Conservation (phyloP, 805 yeast genomes). For the Candida boleticola region DNA sequence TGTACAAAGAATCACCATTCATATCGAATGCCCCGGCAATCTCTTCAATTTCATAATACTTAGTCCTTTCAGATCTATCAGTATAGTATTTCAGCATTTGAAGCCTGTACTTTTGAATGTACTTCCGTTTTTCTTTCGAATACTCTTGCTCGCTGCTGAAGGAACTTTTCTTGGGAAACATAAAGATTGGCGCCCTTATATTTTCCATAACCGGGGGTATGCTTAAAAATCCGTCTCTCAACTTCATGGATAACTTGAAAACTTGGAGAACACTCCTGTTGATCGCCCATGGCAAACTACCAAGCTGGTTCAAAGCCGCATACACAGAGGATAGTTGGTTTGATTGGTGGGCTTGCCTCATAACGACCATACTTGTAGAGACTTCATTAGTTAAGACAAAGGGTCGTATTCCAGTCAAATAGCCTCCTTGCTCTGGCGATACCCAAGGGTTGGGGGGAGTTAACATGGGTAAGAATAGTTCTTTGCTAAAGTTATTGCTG, state of each 20-base stretch:
- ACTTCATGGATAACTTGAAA: constrained; percentile 18
- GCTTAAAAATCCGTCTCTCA: constrained; percentile 19
- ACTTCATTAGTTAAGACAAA: constrained; percentile 20
- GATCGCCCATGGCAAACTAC: constrained; percentile 35
- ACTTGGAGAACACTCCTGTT: constrained; percentile 24
- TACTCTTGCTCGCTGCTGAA: neutral
- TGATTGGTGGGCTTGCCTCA: constrained; percentile 19
- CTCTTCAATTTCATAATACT: constrained; percentile 16
- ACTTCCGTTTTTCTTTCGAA: neutral
- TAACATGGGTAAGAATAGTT: constrained; percentile 34
- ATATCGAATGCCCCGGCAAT: constrained; percentile 25
- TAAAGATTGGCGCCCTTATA: neutral
- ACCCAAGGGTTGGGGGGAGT: constrained; percentile 37
- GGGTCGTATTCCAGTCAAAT: constrained; percentile 22
- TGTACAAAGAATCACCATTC: constrained; percentile 35
- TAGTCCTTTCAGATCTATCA: constrained; percentile 14
- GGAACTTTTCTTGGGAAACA: neutral
- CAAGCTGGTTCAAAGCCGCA: constrained; percentile 25
- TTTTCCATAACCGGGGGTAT: constrained; percentile 20
- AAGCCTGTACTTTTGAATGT: neutral
- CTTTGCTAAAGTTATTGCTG: neutral
- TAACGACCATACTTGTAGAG: neutral
- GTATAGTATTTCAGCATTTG: constrained; percentile 5
- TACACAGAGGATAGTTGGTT: constrained; percentile 34
- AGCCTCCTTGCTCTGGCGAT: constrained; percentile 35